Conservation (phyloP, 1,284 basidiomycete genomes). For the Entoloma clypeatum region DNA sequence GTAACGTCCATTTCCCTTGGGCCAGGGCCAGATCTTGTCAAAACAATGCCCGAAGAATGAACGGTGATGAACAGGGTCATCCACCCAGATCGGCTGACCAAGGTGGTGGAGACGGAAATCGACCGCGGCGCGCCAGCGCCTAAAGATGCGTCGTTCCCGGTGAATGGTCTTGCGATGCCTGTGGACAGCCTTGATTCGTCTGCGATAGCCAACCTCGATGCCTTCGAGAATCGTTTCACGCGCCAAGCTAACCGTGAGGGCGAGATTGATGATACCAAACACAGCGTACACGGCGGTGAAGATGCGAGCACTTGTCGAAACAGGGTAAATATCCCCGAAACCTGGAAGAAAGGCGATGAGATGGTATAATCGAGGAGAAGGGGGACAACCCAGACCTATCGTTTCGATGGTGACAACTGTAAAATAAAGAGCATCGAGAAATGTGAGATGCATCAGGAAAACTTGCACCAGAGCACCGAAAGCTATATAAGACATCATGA, state of each 20-base stretch:
- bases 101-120: constrained; percentile 51
- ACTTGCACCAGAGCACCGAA: constrained; percentile 61
- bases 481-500: constrained; percentile 70
- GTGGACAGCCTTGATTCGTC: constrained; percentile 42
- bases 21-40: constrained; percentile 16
- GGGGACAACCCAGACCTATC: constrained; percentile 45
- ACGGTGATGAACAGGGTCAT: constrained; percentile 21
- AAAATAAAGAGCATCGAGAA: constrained; percentile 70
- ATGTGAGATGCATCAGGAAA: constrained; percentile 53
- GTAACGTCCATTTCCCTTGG: constrained; percentile 12
- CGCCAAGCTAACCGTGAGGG: constrained; percentile 61
- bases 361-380: constrained; percentile 1
- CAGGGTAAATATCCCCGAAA: constrained; percentile 73
- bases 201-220: constrained; percentile 57
- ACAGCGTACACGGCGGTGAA: constrained; percentile 58
- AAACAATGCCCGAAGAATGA: constrained; percentile 10
- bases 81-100: constrained; percentile 50
- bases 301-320: constrained; percentile 43
- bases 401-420: constrained; percentile 69
- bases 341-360: constrained; percentile 30
- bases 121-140: constrained; percentile 55
- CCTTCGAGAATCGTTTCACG: constrained; percentile 73
- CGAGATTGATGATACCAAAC: constrained; percentile 59
- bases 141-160: constrained; percentile 38
- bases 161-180: constrained; percentile 31